These are phyloP conservation scores for Pseudomicrostroma phylloplanum DNA, from an alignment of 1,284 basidiomycete genomes.

Conservation along the genomic window DNA sequence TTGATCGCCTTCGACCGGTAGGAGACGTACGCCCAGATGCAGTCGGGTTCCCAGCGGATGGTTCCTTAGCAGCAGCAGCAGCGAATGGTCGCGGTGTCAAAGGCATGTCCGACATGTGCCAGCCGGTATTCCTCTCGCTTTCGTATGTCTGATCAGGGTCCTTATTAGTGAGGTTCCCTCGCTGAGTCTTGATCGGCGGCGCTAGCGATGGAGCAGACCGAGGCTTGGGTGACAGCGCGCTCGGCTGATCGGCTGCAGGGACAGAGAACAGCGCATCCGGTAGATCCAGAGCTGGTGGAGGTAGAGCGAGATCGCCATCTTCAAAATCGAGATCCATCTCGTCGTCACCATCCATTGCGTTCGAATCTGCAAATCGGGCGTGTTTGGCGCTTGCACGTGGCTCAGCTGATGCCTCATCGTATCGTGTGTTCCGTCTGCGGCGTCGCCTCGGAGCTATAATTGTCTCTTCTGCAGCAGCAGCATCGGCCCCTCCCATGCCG, in stretches of 20 bases:
- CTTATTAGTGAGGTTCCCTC: too few species aligned
- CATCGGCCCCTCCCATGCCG: constrained; percentile 18
- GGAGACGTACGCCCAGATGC: background rate
- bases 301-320: constrained; percentile 36
- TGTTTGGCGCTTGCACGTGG: background rate
- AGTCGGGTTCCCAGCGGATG: background rate
- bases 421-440: too few species aligned
- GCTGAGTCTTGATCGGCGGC: too few species aligned
- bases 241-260: too few species aligned
- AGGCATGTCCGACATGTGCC: constrained; percentile 45
- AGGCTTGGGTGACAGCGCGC: too few species aligned
- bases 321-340: constrained; percentile 18
- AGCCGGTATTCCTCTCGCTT: constrained; percentile 33
- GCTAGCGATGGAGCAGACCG: too few species aligned
- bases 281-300: constrained; percentile 38
- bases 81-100: constrained; percentile 24
- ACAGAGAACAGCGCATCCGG: constrained; percentile 1
- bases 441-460: too few species aligned
- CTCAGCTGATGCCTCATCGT: too few species aligned
- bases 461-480: too few species aligned
- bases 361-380: constrained; percentile 5
- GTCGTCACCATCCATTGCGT: background rate
- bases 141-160: constrained; percentile 20
- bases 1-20: background rate
- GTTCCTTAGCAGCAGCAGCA: background rate